Conservation (phyloP, 345 rosid species). For the Camelina laxa region DNA sequence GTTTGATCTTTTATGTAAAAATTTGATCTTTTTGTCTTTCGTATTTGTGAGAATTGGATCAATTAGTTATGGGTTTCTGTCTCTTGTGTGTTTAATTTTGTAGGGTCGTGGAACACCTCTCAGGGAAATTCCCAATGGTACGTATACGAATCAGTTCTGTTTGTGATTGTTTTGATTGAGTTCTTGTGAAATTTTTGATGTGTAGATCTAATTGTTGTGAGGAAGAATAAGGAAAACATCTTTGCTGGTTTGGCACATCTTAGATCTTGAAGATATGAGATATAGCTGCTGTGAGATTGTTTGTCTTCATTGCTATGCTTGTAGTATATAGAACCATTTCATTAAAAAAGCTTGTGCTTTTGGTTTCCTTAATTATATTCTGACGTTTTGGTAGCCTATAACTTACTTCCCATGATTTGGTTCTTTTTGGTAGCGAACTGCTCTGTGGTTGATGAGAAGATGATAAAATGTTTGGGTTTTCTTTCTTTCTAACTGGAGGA, state of each 20-base stretch:
- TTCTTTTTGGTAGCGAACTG: conserved; percentile 19
- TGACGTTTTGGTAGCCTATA: neutral
- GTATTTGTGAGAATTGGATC: conserved; percentile 4
- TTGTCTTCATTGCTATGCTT: neutral
- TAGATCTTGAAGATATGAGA: conserved; percentile 29
- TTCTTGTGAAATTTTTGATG: conserved; percentile 4
- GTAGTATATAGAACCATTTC: neutral
- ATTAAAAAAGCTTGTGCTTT: neutral
- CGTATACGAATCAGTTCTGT: neutral
- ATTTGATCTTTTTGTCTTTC: neutral
- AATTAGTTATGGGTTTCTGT: conserved; percentile 16
- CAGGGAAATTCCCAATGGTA: conserved; percentile 95
- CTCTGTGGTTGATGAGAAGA: conserved; percentile 17
- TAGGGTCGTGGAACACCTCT: conserved; percentile 92
- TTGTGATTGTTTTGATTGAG: conserved; percentile 12
- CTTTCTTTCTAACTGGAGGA: neutral
- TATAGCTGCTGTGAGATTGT: neutral
- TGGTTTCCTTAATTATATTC: conserved; percentile 6
- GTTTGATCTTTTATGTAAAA: conserved; percentile 33
- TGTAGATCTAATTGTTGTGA: neutral
- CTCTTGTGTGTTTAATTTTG: neutral
- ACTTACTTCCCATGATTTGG: conserved; percentile 4
- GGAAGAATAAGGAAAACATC: neutral
- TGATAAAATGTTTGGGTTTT: neutral
- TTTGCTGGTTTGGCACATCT: conserved; percentile 17